Evolutionary conservation across 2,329 filamentous ascomycete genomes (phyloP), one percentile per base, ranked within the genome.

Genomic region (Xylaria sp.): DNA sequence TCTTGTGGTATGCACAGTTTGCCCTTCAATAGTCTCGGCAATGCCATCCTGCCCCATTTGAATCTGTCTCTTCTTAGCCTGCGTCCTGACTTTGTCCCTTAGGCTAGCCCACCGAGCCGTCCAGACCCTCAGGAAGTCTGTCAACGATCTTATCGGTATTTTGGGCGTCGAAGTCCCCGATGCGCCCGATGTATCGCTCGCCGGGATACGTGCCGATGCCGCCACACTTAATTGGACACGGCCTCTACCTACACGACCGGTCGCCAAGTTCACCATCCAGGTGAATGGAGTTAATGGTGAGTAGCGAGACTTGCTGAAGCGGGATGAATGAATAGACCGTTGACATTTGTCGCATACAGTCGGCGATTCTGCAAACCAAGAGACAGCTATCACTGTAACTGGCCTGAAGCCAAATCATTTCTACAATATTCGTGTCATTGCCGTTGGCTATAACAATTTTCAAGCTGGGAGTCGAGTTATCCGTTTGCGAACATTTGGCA

Each of bases 111-210:
- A 93, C 79, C 91, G 96, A 78, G 93, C 93, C 70, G 93, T 92
- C 83, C 92, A 94, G 78, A 96, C 97, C 44, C 86, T 97, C 63
- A 91, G 93, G 81, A 97, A 95, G 75, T 94, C 95, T 28, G 93
- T 97, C 65, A 93, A 95, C 66, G 90, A 97, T 72, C 88, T 99
- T 57, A 94, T 98, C 75, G 90, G 90, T 74, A 93, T 97, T 59
- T 89, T 99, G 57, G 94, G 95, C 68, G 90, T 98, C 78, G 96
- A 99, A 78, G 95, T 99, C 60, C 96, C 96, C 69, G 91, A 94
- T 71, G 87, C 93, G 28, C 96, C 96, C 61, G 90, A 94, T 78
- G 92, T 98, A 48, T 97, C 94, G 61, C 88, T 99, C 40, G 93
- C 95, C 64, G 93, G 92, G 71, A 96, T 99, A 75, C 92, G 92